Evolutionary conservation across 2,329 filamentous ascomycete genomes (phyloP).

Genomic region (Cordyceps fumosorosea): DNA sequence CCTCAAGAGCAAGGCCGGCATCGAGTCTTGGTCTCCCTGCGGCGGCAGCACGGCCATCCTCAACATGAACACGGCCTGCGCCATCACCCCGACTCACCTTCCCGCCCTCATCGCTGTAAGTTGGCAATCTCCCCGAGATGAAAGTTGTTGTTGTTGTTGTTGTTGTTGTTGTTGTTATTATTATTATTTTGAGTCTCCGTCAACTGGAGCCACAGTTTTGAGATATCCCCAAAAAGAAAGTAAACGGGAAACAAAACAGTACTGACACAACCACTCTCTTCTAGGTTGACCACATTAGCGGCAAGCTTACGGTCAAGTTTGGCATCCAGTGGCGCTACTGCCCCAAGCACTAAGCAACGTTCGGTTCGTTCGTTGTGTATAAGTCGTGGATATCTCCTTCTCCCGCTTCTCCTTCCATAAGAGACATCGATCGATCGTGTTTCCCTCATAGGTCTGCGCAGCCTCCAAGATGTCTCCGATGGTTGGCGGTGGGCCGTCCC

Average conservation of each 20-base stretch:
- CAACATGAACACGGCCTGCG: slow-evolving; percentile 24
- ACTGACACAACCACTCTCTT: not conserved
- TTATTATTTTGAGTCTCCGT: not conserved
- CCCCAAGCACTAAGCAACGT: slow-evolving; percentile 1
- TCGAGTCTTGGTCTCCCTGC: slow-evolving; percentile 20
- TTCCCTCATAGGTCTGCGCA: not conserved
- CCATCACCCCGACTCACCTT: slow-evolving; percentile 18
- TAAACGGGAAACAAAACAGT: too few relatives aligned
- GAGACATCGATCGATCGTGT: not conserved
- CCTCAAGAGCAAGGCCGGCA: slow-evolving; percentile 17
- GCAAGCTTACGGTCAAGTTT: slow-evolving; percentile 22
- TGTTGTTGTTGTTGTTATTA: too few relatives aligned
- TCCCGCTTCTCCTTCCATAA: not conserved
- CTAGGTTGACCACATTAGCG: slow-evolving; percentile 22
- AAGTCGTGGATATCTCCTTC: not conserved
- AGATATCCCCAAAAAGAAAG: too few relatives aligned
- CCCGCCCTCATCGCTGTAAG: slow-evolving; percentile 22
- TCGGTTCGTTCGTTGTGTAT: not conserved
- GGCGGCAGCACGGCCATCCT: slow-evolving; percentile 23
- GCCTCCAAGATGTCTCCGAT: not conserved
- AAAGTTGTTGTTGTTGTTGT: too few relatives aligned
- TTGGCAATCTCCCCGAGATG: not conserved
- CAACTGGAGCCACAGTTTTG: not conserved
- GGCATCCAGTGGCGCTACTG: slow-evolving; percentile 19
- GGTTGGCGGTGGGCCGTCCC: not conserved